A percentile compares a stretch with the other conserved stretches of the same genome.
Conservation (phyloP, 306 rosid genomes). For the Erythrophleum fordii region DNA sequence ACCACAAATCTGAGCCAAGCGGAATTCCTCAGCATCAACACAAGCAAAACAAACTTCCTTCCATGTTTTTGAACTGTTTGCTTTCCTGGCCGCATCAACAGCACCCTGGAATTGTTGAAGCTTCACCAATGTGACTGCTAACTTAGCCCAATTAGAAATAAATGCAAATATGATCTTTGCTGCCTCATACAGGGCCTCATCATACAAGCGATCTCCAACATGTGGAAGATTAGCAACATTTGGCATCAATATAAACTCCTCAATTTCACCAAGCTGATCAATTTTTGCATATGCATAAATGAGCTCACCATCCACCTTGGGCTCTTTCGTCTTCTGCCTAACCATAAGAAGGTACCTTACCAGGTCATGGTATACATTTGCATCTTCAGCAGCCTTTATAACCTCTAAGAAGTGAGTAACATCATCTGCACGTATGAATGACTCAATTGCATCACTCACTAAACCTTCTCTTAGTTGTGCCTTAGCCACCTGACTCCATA, state of each 20-base stretch:
- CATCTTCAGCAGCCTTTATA: slow-evolving; percentile 84
- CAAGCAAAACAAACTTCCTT: slow-evolving; percentile 97
- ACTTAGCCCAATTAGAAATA: slow-evolving; percentile 94
- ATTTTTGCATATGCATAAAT: slow-evolving; percentile 95
- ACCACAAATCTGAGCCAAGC: slow-evolving; percentile 95
- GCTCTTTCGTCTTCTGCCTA: slow-evolving; percentile 86
- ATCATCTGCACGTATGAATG: slow-evolving; percentile 93
- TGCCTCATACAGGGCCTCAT: slow-evolving; percentile 90
- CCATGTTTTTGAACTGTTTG: slow-evolving; percentile 96
- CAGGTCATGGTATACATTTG: slow-evolving; percentile 81
- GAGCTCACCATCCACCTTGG: slow-evolving; percentile 96
- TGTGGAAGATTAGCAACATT: slow-evolving; percentile 90
- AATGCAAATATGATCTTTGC: slow-evolving; percentile 87
- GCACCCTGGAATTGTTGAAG: slow-evolving; percentile 93
- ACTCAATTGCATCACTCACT: slow-evolving; percentile 95
- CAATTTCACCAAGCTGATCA: slow-evolving; percentile 90
- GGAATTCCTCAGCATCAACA: slow-evolving; percentile 98
- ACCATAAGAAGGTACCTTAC: slow-evolving; percentile 92
- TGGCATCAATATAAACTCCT: slow-evolving; percentile 95
- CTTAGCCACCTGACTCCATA: slow-evolving; percentile 98
- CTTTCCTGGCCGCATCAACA: slow-evolving; percentile 98
- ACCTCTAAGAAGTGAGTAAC: slow-evolving; percentile 87
- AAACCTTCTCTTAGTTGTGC: slow-evolving; percentile 90
- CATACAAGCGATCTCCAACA: slow-evolving; percentile 91
- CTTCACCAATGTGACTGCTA: slow-evolving; percentile 86